These are phyloP conservation scores for Monilinia aucupariae DNA, from an alignment of 2,329 filamentous ascomycete genomes.

Conservation along the genomic window DNA sequence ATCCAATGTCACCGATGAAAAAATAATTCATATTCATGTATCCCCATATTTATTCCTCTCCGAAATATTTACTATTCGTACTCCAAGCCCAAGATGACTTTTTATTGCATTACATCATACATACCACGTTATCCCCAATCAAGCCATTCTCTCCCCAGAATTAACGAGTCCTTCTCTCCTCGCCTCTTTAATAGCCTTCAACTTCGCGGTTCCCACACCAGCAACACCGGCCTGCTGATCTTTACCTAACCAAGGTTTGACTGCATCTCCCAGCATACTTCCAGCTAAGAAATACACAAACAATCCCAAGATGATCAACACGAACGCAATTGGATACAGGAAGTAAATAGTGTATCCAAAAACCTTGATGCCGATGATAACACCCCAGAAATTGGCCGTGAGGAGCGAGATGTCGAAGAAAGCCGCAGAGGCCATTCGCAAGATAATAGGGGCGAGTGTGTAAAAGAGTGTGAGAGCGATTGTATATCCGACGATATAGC, in stretches of 20 bases:
- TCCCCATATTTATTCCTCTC: background rate
- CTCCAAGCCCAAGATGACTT: background rate
- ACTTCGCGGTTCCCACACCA: slow-evolving; percentile 80
- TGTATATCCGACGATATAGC: slow-evolving; percentile 88
- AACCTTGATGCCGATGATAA: slow-evolving; percentile 83
- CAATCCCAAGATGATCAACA: slow-evolving; percentile 81
- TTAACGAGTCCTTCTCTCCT: slow-evolving; percentile 29
- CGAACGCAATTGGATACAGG: slow-evolving; percentile 93
- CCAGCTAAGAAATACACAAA: slow-evolving; percentile 83
- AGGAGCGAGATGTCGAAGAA: slow-evolving; percentile 96
- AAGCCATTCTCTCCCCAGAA: slow-evolving; percentile 8
- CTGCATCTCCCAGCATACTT: slow-evolving; percentile 74
- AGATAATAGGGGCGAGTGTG: slow-evolving; percentile 75
- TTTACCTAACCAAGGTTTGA: slow-evolving; percentile 90
- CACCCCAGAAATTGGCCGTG: slow-evolving; percentile 95
- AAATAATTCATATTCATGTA: background rate
- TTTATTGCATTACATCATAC: background rate
- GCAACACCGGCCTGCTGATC: slow-evolving; percentile 77
- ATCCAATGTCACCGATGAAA: too few relatives aligned
- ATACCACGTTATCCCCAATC: background rate
- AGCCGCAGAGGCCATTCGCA: slow-evolving; percentile 83
- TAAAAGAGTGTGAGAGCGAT: slow-evolving; percentile 81
- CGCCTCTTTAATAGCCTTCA: slow-evolving; percentile 60
- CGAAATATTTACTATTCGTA: background rate
- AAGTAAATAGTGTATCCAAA: slow-evolving; percentile 77